Percentiles rank a stretch among this genome's conserved stretches.
phyloP scores from a whole-genome alignment of 108 stramenopile species.

The Nitzschia putrida region DNA sequence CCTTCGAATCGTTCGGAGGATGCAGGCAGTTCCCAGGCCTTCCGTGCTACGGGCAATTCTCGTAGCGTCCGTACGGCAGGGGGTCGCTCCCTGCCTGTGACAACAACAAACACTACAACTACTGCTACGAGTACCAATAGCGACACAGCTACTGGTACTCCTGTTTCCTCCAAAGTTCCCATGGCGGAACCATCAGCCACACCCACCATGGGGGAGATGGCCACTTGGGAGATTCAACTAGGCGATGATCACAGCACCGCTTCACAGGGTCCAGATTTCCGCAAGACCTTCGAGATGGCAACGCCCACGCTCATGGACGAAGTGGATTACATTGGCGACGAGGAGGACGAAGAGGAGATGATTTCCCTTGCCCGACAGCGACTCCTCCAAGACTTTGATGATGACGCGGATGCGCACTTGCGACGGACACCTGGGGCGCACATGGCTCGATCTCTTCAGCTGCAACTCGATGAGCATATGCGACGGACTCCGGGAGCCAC shows the following conservation, averaged over 20 bases:
- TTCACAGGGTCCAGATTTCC: not conserved
- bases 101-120: too few species aligned
- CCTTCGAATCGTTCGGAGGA: too few species aligned
- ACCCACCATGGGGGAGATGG: not conserved
- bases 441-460: slow-evolving; percentile 36
- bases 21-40: too few species aligned
- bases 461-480: slow-evolving; percentile 16
- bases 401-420: slow-evolving; percentile 19
- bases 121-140: too few species aligned
- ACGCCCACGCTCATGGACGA: slow-evolving; percentile 63
- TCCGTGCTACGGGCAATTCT: slow-evolving; percentile 9
- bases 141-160: not conserved
- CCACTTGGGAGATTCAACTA: slow-evolving; percentile 10
- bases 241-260: slow-evolving; percentile 18
- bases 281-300: slow-evolving; percentile 41
- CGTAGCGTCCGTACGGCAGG: slow-evolving; percentile 19
- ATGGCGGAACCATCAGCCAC: not conserved
- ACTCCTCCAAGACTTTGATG: slow-evolving; percentile 6
- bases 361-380: slow-evolving; percentile 22
- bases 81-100: not conserved
- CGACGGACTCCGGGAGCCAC: slow-evolving; percentile 51
- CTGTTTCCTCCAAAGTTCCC: not conserved
- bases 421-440: slow-evolving; percentile 49
- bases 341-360: slow-evolving; percentile 41
- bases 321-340: slow-evolving; percentile 32